Evolutionary conservation across 495 filamentous ascomycete species (phyloP), one percentile per base, ranked within the genome.

Genomic region (Opeltia flavorubescens): DNA sequence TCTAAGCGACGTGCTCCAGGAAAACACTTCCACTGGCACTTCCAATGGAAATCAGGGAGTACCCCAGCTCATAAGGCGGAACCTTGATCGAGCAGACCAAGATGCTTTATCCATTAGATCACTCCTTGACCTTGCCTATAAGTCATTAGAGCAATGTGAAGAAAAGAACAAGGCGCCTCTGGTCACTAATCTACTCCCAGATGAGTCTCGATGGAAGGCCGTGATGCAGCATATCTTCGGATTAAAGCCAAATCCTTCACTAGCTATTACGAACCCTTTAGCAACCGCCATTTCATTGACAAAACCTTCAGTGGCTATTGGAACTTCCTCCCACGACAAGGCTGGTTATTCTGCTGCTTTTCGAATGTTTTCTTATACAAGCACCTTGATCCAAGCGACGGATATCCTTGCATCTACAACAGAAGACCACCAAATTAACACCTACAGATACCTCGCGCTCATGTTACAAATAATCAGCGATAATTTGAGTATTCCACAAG

Each of bases 201-300:
- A 63, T 34, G 35, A 51, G 3, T 48, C 56, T 11, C 52, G 62
- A 17, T 83, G 78, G 78, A 55, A 66, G 36, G 41, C 49, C 36
- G 69, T 71, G n/a, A 50, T 94, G n/a, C 50, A 44, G 0, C 68
- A 64, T 2, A 79, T 89, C 55, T 64, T 91, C 13, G 58, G 68
- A 30, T 56, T 66, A 5, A 53, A 65, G 20, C 78, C 83, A 12
- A 74, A 72, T 35, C 63, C 69, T 12, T 80, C 83, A 7, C 59
- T 88, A 5, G 75, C 84, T 7, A 71, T 93, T 6, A 83, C 81
- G 4, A 85, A 78, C 56, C 70, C 75, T 8, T 61, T 95, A 18
- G 76, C 74, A 5, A 85, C 85, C 12, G 72, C 72, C 9, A 76
- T 89, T 25, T 77, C 83, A 51, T 61, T 95, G 4, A 68, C 82